Base-by-base conservation (phyloP, 2,329 filamentous ascomycete genomes). In the Claviceps arundinis region DNA sequence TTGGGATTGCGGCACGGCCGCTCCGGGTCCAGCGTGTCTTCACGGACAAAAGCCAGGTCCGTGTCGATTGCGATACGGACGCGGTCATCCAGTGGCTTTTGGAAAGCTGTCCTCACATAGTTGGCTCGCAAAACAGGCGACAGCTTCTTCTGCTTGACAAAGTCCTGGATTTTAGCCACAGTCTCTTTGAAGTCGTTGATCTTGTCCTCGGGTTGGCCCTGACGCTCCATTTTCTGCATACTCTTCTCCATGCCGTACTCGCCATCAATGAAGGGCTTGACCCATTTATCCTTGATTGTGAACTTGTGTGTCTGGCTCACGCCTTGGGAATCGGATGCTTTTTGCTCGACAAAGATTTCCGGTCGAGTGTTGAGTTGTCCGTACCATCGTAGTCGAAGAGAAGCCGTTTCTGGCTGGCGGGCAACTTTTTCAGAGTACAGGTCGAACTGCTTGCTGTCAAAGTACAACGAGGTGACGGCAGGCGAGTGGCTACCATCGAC, bases 61-160 rank as follows among this genome's bases (percentile, higher is more conserved):
- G 89, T 96, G 65, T 98, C 93, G 54, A 98, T 86, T 5, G 89
- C 90, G 60, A 98, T 87, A 51, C 93, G 83, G 47, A 98, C 84
- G 19, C 87, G 85, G 66, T 94, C 83, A 64, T 98, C 90, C 14
- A 87, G 82, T 5, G 93, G 93, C 58, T 95, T 95, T 68, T 98
- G 93, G 73, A 97, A 98, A 1, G 93, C 93, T 1, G 89, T 95
- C 56, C 93, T 86, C 41, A 84, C 87, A 66, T 97, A 97, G 69
- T 95, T 95, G 56, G 93, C 93, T 49, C 93, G 82, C 50, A 98
- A 68, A 37, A 95, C 78, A 5, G 93, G 93, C 64, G 91, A 81
- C 16, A 98, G 74, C 52, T 86, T 78, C 61, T 87, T 81, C 47
- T 86, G 77, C 61, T 81, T 79, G 64, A 96, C 82, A 61, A 95